Conservation (phyloP, 2,329 filamentous ascomycete species). For the Pseudocercospora fuligena region DNA sequence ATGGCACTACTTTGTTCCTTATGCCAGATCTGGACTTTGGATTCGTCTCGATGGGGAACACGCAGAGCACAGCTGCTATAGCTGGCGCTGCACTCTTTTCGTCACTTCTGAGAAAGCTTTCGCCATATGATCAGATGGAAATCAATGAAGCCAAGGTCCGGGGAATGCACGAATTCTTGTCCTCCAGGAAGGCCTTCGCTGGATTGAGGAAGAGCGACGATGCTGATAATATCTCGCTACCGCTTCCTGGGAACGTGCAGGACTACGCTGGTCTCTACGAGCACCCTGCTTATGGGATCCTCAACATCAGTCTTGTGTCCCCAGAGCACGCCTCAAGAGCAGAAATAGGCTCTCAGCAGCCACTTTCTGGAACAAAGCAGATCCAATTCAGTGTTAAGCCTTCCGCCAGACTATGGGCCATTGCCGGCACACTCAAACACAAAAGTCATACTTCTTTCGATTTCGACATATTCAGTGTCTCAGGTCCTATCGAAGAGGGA, state of each 20-base stretch:
- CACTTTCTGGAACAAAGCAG: neutral
- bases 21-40: slow-evolving; percentile 11
- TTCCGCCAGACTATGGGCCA: neutral
- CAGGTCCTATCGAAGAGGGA: slow-evolving; percentile 11
- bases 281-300: slow-evolving; percentile 18
- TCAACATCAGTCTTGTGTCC: slow-evolving; percentile 16
- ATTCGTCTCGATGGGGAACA: slow-evolving; percentile 13
- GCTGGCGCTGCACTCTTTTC: slow-evolving; percentile 5
- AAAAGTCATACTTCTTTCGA: slow-evolving; percentile 11
- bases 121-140: neutral
- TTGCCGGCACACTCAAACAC: slow-evolving; percentile 8
- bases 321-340: neutral
- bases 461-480: neutral
- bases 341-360: neutral
- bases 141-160: neutral
- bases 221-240: neutral
- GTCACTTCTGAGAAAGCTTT: neutral
- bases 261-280: slow-evolving; percentile 17
- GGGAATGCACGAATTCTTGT: neutral
- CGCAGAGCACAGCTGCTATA: neutral
- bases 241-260: slow-evolving; percentile 9
- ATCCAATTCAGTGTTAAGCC: slow-evolving; percentile 4
- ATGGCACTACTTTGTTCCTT: slow-evolving; percentile 6
- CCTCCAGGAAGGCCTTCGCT: neutral
- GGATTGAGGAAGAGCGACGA: too few relatives aligned